A percentile compares a stretch with the other conserved stretches of the same genome.
Evolutionary conservation across 2,329 filamentous ascomycete genomes (phyloP).

Genomic region (Sporothrix schenckii): DNA sequence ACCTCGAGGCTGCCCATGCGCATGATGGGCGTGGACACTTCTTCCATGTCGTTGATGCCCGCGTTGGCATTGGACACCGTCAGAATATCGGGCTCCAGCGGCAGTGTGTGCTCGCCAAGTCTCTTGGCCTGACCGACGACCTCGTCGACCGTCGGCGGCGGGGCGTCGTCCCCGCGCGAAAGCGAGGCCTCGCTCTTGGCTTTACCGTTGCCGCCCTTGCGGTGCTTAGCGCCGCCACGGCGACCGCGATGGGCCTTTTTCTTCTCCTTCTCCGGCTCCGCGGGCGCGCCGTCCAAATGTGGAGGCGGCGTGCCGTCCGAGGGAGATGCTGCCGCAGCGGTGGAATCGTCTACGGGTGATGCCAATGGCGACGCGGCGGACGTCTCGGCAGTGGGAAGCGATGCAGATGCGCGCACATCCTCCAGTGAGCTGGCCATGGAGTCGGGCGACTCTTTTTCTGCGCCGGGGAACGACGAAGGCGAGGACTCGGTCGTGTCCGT

Average conservation of each 20-base stretch:
- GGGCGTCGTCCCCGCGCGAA: slow-evolving; percentile 53
- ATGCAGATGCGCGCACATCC: background rate
- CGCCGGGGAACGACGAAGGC: background rate
- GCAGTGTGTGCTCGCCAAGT: slow-evolving; percentile 51
- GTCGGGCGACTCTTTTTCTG: background rate
- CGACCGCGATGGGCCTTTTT: slow-evolving; percentile 71
- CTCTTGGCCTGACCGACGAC: slow-evolving; percentile 62
- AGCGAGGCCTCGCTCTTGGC: slow-evolving; percentile 57
- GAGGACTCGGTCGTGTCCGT: background rate
- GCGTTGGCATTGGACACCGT: slow-evolving; percentile 48
- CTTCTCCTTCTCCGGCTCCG: slow-evolving; percentile 52
- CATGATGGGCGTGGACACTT: slow-evolving; percentile 62
- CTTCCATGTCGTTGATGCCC: slow-evolving; percentile 56
- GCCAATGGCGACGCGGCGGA: background rate
- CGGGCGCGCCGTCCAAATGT: slow-evolving; percentile 26
- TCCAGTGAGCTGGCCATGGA: slow-evolving; percentile 12
- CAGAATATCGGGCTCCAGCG: slow-evolving; percentile 64
- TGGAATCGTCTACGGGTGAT: background rate
- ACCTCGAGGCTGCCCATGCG: slow-evolving; percentile 67
- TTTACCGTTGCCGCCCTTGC: slow-evolving; percentile 48
- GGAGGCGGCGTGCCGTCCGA: background rate
- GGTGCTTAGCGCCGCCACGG: slow-evolving; percentile 71
- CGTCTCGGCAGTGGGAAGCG: background rate
- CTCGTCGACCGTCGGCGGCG: slow-evolving; percentile 60
- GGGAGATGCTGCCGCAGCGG: background rate